Conservation (phyloP, 1,284 basidiomycete genomes). For the Ceratobasidium sp. region DNA sequence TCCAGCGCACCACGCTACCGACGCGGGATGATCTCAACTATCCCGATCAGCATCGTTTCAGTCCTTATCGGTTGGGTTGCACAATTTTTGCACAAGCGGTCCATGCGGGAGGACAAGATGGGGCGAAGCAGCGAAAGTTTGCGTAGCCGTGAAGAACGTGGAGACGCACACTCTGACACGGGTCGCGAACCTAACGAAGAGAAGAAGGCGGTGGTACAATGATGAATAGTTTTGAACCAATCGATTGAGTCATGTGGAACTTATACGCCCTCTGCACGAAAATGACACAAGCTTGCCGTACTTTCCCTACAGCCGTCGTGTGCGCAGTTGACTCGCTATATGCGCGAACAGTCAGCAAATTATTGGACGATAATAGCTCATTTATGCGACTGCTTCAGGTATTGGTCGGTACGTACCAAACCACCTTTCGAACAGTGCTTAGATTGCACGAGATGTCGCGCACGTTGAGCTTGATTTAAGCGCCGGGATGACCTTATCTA, state of each 20-base stretch:
- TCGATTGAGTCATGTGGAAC: too few relatives aligned
- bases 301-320: too few relatives aligned
- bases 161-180: neutral
- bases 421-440: too few relatives aligned
- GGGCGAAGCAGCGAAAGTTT: neutral
- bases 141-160: neutral
- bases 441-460: too few relatives aligned
- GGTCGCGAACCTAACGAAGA: neutral
- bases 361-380: too few relatives aligned
- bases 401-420: too few relatives aligned
- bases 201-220: neutral
- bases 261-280: too few relatives aligned
- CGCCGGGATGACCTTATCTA: neutral
- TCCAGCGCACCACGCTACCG: constrained; percentile 40
- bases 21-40: constrained; percentile 40
- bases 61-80: constrained; percentile 26
- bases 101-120: neutral
- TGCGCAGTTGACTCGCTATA: too few relatives aligned
- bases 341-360: too few relatives aligned
- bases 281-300: too few relatives aligned
- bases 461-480: neutral
- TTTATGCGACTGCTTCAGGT: too few relatives aligned
- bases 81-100: constrained; percentile 1
- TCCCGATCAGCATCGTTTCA: constrained; percentile 30
- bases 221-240: neutral